Percentiles rank a stretch among this genome's conserved stretches.
phyloP scores from a whole-genome alignment of 805 yeast species.

The Starmerella geochares region DNA sequence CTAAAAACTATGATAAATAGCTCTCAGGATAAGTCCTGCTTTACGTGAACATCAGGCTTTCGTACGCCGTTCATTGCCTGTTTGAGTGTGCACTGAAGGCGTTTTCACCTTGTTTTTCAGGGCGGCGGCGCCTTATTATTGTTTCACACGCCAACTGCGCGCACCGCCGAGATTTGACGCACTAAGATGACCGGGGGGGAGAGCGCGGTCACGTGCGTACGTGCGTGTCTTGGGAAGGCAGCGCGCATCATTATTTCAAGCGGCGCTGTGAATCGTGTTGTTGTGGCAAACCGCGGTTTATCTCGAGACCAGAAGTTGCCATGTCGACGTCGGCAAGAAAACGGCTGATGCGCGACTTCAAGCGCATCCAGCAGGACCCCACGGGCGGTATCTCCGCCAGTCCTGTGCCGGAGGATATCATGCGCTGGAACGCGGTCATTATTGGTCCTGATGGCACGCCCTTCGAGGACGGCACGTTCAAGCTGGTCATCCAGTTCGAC shows the following conservation, averaged over 20 bases:
- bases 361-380: constrained; percentile 96
- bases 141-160: too few relatives aligned
- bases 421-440: constrained; percentile 97
- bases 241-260: neutral
- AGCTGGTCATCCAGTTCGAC: constrained; percentile 75
- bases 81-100: too few relatives aligned
- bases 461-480: constrained; percentile 94
- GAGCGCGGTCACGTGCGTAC: neutral
- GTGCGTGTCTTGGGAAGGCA: neutral
- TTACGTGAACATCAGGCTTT: too few relatives aligned
- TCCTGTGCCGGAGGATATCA: constrained; percentile 91
- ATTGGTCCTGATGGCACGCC: constrained; percentile 98
- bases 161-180: neutral
- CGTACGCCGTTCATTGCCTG: too few relatives aligned
- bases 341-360: constrained; percentile 96
- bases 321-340: constrained; percentile 99
- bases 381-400: constrained; percentile 98
- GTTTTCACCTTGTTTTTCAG: too few relatives aligned
- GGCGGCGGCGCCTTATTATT: too few relatives aligned
- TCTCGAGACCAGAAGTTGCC: neutral
- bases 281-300: neutral
- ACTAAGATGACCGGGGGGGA: neutral
- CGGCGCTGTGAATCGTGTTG: neutral
- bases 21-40: too few relatives aligned
- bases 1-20: too few relatives aligned